Base-by-base conservation (phyloP, 2,329 filamentous ascomycete genomes). In the Trichoderma sp. region DNA sequence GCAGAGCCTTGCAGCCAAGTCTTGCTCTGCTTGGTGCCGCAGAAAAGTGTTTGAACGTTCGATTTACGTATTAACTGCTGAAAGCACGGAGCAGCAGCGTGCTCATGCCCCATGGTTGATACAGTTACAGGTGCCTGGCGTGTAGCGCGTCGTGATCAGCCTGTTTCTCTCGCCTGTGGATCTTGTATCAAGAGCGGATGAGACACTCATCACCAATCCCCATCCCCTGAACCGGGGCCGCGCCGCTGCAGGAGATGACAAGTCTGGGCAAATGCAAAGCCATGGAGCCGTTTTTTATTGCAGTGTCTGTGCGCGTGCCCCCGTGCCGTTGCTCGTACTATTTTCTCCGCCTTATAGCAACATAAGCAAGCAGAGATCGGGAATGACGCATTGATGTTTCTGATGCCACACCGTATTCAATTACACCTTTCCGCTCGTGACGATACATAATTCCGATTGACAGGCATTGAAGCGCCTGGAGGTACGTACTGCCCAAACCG, bases 211-310 rank as follows among this genome's bases (percentile, higher is more conserved):
- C 35, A 38, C 35, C 35, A 38, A 38, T 60, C 50, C 45, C 38
- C 35, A 29, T 71, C 68, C 68, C 68, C 68, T 71, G 56, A 71
- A 45, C 56, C 24, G 56, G 68, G 68, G 68, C 27, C 67, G n/a
- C 35, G 53, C 66, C 33, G 53, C 68, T 63, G 68, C 38, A 45
- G 56, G 53, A 71, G 24, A 71, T 71, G 56, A 50, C 68, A 27
- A 27, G 60, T 21, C 60, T 63, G 68, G 68, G 56, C 56, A 62
- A 59, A 31, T 62, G 38, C 56, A 71, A 62, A 27, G 68, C 50
- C 67, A 69, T 38, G 50, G 31, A 29, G 66, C 31, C 31, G 53
- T 60, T 62, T 62, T 45, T 21, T 41, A 63, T 62, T 21, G 24
- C 68, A 29, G 24, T 29, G 35, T 41, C 63, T 65, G 63, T 65